Evolutionary conservation across 192 early-diverging fungal species (phyloP).

Genomic region (Backusella morwellensis): DNA sequence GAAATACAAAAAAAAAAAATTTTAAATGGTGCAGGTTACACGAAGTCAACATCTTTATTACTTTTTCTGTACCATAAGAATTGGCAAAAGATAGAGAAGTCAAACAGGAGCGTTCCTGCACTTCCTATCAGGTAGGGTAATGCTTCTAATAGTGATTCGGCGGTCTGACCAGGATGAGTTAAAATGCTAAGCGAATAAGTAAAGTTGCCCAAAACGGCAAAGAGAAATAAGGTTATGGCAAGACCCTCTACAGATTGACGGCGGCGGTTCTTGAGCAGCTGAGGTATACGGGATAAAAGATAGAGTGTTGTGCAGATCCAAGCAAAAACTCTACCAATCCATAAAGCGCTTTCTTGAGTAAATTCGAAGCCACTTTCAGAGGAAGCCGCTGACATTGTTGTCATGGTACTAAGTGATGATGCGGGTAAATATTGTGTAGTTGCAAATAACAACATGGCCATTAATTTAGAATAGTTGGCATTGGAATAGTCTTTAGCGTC

Average conservation of each 20-base stretch:
- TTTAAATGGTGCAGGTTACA: neutral
- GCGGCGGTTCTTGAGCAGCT: conserved; percentile 70
- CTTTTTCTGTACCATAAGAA: conserved; percentile 33
- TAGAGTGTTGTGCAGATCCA: conserved; percentile 68
- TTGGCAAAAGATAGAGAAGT: conserved; percentile 64
- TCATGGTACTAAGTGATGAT: neutral
- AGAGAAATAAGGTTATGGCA: conserved; percentile 70
- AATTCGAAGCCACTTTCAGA: neutral
- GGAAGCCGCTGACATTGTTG: neutral
- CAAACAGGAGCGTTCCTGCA: conserved; percentile 67
- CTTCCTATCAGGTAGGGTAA: conserved; percentile 67
- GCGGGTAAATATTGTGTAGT: neutral
- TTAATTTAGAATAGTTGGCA: neutral
- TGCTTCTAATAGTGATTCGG: conserved; percentile 31
- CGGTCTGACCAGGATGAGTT: conserved; percentile 28
- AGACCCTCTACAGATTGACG: conserved; percentile 74
- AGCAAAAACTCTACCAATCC: conserved; percentile 60
- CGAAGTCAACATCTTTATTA: neutral
- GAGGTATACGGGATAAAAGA: conserved; percentile 71
- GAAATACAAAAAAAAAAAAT: neutral
- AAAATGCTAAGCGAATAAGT: conserved; percentile 59
- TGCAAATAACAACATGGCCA: conserved; percentile 8
- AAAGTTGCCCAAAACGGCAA: conserved; percentile 69
- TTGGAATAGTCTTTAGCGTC: neutral
- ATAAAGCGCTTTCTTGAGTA: conserved; percentile 2